A percentile compares a stretch with the other conserved stretches of the same genome.
These are phyloP conservation scores for Penicillium sp. DNA, from an alignment of 2,329 filamentous ascomycete species.

Conservation along the genomic window DNA sequence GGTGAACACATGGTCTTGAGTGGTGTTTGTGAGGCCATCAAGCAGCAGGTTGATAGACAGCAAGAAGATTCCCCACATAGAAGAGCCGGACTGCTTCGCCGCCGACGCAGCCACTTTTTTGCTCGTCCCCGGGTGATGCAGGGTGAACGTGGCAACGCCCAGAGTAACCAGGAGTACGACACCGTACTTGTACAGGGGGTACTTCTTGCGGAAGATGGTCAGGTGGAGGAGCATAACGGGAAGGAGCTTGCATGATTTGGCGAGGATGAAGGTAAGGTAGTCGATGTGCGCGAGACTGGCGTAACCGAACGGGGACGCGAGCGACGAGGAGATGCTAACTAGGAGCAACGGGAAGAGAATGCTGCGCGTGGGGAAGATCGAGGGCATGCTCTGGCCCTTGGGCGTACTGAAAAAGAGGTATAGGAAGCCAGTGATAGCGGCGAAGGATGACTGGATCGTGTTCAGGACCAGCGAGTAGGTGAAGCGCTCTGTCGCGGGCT, in stretches of 20 bases:
- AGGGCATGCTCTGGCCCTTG: slow-evolving; percentile 41
- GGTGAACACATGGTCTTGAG: slow-evolving; percentile 89
- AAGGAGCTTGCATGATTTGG: slow-evolving; percentile 97
- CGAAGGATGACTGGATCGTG: slow-evolving; percentile 88
- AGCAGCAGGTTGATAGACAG: slow-evolving; percentile 87
- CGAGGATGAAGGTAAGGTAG: slow-evolving; percentile 95
- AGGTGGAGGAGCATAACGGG: slow-evolving; percentile 97
- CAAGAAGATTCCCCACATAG: slow-evolving; percentile 68
- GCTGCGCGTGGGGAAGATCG: slow-evolving; percentile 68
- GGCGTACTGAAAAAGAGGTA: slow-evolving; percentile 70
- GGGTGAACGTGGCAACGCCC: slow-evolving; percentile 90
- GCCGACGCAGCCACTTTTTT: slow-evolving; percentile 48
- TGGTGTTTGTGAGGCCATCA: slow-evolving; percentile 92
- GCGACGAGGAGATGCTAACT: slow-evolving; percentile 79
- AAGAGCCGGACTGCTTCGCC: slow-evolving; percentile 59
- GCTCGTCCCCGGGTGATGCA: slow-evolving; percentile 67
- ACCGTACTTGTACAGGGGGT: slow-evolving; percentile 93
- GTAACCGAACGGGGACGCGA: slow-evolving; percentile 94
- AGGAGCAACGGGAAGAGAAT: slow-evolving; percentile 77
- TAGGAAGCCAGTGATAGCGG: slow-evolving; percentile 71
- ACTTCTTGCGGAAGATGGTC: slow-evolving; percentile 80
- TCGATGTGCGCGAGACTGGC: slow-evolving; percentile 89
- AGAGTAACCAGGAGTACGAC: slow-evolving; percentile 87
- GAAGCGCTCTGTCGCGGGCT: slow-evolving; percentile 63
- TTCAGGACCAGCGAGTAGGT: slow-evolving; percentile 93